A percentile compares a stretch with the other conserved stretches of the same genome.
Conservation (phyloP, 2,329 filamentous ascomycete species). For the Fusarium sp. region DNA sequence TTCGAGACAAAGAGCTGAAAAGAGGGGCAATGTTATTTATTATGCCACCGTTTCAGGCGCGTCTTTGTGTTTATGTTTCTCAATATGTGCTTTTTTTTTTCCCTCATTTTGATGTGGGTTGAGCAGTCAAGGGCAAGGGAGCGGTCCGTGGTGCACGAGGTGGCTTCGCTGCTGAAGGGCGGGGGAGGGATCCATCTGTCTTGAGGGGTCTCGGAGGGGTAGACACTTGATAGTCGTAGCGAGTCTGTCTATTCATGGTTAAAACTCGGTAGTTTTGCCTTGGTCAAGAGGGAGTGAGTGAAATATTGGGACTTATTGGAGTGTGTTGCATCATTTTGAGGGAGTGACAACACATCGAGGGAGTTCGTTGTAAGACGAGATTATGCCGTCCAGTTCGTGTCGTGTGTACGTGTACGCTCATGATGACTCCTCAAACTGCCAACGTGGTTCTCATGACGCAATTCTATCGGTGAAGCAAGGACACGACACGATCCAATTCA, state of each 20-base stretch:
- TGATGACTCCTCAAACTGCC: not conserved
- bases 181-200: not conserved
- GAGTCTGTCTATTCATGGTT: not conserved
- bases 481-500: not conserved
- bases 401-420: not conserved
- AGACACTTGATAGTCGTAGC: not conserved
- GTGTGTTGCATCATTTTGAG: slow-evolving; percentile 7
- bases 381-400: slow-evolving; percentile 12
- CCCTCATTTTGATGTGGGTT: not conserved
- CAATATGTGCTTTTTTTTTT: not conserved
- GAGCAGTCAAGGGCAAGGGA: slow-evolving; percentile 14
- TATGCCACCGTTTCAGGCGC: slow-evolving; percentile 5
- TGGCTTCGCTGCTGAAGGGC: slow-evolving; percentile 6
- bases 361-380: slow-evolving; percentile 4
- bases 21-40: slow-evolving; percentile 12
- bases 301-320: slow-evolving; percentile 6
- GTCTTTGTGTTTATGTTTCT: slow-evolving; percentile 27
- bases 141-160: not conserved
- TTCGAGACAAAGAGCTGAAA: slow-evolving; percentile 27
- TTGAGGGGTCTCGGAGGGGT: slow-evolving; percentile 3
- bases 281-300: not conserved
- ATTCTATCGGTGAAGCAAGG: not conserved
- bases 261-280: slow-evolving; percentile 6
- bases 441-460: not conserved
- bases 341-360: not conserved